These are phyloP conservation scores for Phalaenopsis hybrid DNA, from an alignment of 116 monocot species.

Conservation along the genomic window DNA sequence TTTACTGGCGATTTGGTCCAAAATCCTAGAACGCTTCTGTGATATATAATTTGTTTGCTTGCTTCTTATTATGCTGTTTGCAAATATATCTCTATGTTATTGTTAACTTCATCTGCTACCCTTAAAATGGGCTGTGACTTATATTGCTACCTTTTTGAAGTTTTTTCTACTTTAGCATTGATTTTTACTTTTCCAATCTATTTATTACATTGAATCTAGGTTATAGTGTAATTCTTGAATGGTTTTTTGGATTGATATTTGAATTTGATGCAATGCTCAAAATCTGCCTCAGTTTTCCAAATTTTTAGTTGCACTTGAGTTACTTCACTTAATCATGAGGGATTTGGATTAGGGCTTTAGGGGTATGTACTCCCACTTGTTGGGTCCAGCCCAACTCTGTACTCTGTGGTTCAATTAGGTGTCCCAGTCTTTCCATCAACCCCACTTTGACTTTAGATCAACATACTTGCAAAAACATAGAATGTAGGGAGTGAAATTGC, in stretches of 20 bases:
- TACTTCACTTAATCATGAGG: no score
- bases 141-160: not conserved
- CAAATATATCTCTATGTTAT: not conserved
- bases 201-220: not conserved
- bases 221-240: not conserved
- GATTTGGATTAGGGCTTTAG: no score
- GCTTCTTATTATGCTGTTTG: conserved; percentile 1
- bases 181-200: not conserved
- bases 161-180: not conserved
- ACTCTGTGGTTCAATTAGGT: no score
- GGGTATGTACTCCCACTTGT: no score
- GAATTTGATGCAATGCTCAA: not conserved
- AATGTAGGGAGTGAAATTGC: no score
- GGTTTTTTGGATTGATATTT: not conserved
- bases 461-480: no score
- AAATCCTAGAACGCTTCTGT: not conserved
- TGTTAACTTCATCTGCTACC: not conserved
- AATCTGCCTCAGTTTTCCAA: not conserved
- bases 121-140: not conserved
- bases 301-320: no score
- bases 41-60: not conserved
- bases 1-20: not conserved
- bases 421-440: no score
- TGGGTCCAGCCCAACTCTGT: no score
- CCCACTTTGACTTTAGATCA: no score